Conservation (phyloP, 176 grass and related monocot species). For the Saccharum officinarum region DNA sequence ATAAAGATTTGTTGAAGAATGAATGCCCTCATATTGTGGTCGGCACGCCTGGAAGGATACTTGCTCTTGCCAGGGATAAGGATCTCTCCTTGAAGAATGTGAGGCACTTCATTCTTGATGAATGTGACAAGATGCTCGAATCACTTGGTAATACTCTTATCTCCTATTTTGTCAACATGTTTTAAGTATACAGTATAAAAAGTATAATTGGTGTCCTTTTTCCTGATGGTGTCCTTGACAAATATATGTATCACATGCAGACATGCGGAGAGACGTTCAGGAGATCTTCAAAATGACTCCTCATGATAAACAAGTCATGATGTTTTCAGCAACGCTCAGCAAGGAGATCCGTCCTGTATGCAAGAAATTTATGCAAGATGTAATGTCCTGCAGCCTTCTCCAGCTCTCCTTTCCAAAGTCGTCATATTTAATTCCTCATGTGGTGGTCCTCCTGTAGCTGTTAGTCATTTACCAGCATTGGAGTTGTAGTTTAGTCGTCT, state of each 20-base stretch:
- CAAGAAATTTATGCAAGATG: slow-evolving; percentile 99
- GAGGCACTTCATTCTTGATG: slow-evolving; percentile 98
- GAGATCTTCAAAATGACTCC: slow-evolving; percentile 99
- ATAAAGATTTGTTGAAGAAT: slow-evolving; percentile 96
- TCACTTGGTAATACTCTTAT: slow-evolving; percentile 71
- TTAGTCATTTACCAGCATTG: neutral
- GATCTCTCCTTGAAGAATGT: slow-evolving; percentile 98
- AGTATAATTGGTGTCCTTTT: neutral
- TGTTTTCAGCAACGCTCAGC: slow-evolving; percentile 99
- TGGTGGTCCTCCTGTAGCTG: neutral
- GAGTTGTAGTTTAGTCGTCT: neutral
- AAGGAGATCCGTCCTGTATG: slow-evolving; percentile 96
- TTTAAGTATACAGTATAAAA: neutral
- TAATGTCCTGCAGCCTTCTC: slow-evolving; percentile 68
- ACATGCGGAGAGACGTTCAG: slow-evolving; percentile 97
- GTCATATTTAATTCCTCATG: slow-evolving; percentile 47
- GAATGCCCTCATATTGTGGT: slow-evolving; percentile 99
- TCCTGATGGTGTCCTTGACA: neutral
- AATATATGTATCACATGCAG: slow-evolving; percentile 48
- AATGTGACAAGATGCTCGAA: slow-evolving; percentile 99
- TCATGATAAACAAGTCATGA: slow-evolving; percentile 99
- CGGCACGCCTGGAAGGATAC: slow-evolving; percentile 71
- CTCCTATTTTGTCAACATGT: neutral
- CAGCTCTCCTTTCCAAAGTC: slow-evolving; percentile 52
- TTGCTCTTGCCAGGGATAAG: slow-evolving; percentile 81